Evolutionary conservation across 148 eudicot genomes (phyloP).

Genomic region (Amaranthus hypochondriacus): DNA sequence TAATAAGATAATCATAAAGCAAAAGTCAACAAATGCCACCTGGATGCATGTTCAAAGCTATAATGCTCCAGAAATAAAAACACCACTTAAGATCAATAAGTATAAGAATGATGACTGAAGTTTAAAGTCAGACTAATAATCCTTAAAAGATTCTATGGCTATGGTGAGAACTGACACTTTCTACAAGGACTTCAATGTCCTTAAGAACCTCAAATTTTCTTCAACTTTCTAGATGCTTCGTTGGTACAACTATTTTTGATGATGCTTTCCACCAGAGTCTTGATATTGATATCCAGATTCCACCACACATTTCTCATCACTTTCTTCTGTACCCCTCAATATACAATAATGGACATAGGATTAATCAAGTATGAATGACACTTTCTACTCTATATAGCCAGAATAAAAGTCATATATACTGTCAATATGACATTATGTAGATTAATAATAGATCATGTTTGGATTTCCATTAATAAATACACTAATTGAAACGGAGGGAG

Average conservation of each 20-base stretch:
- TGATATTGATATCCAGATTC: too few species aligned
- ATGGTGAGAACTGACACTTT: neutral
- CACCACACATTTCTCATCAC: neutral
- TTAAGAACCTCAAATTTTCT: neutral
- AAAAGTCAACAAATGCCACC: slow-evolving; percentile 13
- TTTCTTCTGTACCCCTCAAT: neutral
- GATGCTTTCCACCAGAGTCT: neutral
- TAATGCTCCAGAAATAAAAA: neutral
- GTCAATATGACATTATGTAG: neutral
- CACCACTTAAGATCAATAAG: neutral
- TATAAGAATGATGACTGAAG: neutral
- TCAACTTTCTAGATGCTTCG: neutral
- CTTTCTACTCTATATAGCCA: neutral
- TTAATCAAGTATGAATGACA: neutral
- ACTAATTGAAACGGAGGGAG: too few species aligned
- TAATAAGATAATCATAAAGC: neutral
- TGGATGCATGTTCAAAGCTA: neutral
- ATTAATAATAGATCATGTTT: neutral
- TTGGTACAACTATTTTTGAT: neutral
- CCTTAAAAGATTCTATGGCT: neutral
- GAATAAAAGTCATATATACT: neutral
- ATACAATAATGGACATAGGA: neutral
- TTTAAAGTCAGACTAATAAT: neutral
- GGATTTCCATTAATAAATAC: neutral
- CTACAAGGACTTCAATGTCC: neutral